A percentile compares a stretch with the other conserved stretches of the same genome.
phyloP scores from a whole-genome alignment of 1,284 basidiomycete genomes.

The Laetiporus sulphureus region DNA sequence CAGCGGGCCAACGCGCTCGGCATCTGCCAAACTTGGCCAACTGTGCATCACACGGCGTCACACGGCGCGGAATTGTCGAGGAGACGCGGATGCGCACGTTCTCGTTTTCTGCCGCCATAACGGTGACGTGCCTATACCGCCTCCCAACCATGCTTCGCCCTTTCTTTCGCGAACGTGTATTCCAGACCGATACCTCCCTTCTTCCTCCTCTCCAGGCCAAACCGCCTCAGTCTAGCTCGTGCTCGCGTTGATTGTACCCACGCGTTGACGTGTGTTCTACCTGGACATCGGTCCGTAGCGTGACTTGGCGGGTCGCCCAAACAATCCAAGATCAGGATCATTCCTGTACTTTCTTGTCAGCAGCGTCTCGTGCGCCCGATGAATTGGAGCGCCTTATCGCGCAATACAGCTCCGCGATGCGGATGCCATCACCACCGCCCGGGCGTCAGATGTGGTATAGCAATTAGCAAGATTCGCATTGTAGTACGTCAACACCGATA shows the following conservation, averaged over 20 bases:
- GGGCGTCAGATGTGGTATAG: no score
- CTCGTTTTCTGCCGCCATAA: slow-evolving; percentile 8
- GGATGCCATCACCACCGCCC: no score
- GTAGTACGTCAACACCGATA: no score
- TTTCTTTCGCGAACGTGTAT: slow-evolving; percentile 19
- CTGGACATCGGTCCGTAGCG: no score
- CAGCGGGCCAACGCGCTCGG: slow-evolving; percentile 5
- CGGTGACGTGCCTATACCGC: neutral
- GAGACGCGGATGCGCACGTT: slow-evolving; percentile 13
- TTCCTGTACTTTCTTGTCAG: no score
- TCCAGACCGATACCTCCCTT: slow-evolving; percentile 4
- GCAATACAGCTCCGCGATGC: neutral
- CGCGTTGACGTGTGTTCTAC: no score
- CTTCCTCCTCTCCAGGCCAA: neutral
- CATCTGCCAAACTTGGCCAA: slow-evolving; percentile 4
- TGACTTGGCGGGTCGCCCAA: no score
- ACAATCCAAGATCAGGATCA: no score
- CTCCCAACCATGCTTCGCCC: no score
- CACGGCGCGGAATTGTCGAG: neutral
- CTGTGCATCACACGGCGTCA: slow-evolving; percentile 2
- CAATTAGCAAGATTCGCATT: neutral
- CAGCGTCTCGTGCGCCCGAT: no score
- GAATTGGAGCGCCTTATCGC: slow-evolving; percentile 1
- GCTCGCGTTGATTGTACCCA: no score
- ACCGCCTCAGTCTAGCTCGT: no score